Conservation (phyloP, 768 basidiomycete species). For the Termitomyces sp. region DNA sequence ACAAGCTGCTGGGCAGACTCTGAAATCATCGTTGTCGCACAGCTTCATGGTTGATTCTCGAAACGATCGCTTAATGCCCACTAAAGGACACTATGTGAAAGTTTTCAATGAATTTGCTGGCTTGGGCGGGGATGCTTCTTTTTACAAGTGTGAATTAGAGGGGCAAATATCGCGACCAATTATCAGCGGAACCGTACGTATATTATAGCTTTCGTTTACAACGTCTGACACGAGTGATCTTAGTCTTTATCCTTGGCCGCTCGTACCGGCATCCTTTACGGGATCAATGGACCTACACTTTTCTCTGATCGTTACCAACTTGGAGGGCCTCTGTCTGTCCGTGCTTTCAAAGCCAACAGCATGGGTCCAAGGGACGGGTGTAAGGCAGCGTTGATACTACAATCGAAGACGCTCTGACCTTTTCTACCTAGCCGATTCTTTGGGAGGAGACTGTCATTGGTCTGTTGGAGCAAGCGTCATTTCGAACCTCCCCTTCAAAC, state of each 20-base stretch:
- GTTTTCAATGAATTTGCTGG: constrained; percentile 71
- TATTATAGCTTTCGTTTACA: neutral
- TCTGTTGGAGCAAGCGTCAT: constrained; percentile 73
- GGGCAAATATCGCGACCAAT: constrained; percentile 58
- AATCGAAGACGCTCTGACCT: neutral
- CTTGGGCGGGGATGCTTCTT: constrained; percentile 73
- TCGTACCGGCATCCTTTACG: constrained; percentile 65
- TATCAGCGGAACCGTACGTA: constrained; percentile 52
- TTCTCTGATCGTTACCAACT: constrained; percentile 89
- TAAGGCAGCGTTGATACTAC: constrained; percentile 24
- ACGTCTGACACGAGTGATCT: neutral
- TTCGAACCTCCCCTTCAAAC: constrained; percentile 63
- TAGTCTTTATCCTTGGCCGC: constrained; percentile 76
- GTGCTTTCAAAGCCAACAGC: constrained; percentile 70
- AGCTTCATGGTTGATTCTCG: constrained; percentile 72
- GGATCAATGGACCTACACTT: constrained; percentile 46
- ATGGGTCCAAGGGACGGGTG: constrained; percentile 76
- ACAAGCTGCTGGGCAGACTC: constrained; percentile 70
- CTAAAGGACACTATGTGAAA: constrained; percentile 59
- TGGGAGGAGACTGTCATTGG: constrained; percentile 83
- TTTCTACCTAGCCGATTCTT: constrained; percentile 59
- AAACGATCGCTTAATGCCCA: constrained; percentile 61
- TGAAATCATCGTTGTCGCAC: constrained; percentile 84
- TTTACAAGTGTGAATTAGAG: constrained; percentile 70
- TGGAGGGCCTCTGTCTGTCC: constrained; percentile 83